Evolutionary conservation across 768 basidiomycete genomes (phyloP).

Genomic region (Auricularia sp.): DNA sequence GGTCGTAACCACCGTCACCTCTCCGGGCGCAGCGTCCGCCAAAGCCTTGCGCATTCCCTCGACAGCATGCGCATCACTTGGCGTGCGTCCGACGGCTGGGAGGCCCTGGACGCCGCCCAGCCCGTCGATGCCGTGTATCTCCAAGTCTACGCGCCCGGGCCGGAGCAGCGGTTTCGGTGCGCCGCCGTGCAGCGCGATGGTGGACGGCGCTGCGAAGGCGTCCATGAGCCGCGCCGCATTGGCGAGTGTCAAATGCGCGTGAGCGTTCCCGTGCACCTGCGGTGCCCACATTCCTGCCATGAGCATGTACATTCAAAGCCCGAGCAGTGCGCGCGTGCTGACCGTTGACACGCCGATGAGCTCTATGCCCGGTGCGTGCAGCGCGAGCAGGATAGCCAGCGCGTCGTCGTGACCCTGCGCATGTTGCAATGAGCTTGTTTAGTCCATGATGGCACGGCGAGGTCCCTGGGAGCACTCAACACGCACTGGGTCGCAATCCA

Average conservation of each 20-base stretch:
- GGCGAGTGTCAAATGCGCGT: constrained; percentile 44
- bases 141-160: constrained; percentile 49
- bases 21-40: constrained; percentile 38
- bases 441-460: too few relatives aligned
- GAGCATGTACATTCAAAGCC: neutral
- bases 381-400: constrained; percentile 67
- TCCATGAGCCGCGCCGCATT: constrained; percentile 73
- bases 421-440: neutral
- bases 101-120: constrained; percentile 79
- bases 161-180: constrained; percentile 60
- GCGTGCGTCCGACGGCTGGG: constrained; percentile 35
- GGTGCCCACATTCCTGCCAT: neutral
- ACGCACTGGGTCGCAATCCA: constrained; percentile 58
- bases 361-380: constrained; percentile 51
- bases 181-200: constrained; percentile 56
- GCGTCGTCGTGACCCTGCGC: constrained; percentile 83
- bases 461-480: neutral
- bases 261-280: constrained; percentile 76
- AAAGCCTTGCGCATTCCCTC: constrained; percentile 58
- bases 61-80: constrained; percentile 46
- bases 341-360: constrained; percentile 83
- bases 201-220: constrained; percentile 56
- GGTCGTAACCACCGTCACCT: constrained; percentile 61
- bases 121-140: constrained; percentile 78
- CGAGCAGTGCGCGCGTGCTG: constrained; percentile 11